Base-by-base conservation (phyloP, 1,139 yeast genomes). In the Pichia sp. region DNA sequence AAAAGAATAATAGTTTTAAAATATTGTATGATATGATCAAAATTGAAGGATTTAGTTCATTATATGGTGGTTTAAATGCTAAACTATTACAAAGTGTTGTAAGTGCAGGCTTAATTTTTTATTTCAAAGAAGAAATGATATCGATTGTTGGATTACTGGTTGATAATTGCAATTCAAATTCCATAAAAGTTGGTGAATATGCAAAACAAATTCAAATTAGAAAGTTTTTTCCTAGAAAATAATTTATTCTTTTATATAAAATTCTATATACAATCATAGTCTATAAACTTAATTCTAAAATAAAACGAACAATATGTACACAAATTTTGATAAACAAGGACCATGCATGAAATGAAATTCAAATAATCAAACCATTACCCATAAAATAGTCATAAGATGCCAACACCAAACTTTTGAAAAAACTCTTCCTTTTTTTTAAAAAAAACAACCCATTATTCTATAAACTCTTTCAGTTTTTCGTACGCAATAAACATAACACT, bases 51-150 rank as follows among this genome's bases (percentile, higher is more conserved):
- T 56, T 85, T 33, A 71, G 71, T 41, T 87, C 92, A 2, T 78
- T 90, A 50, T 89, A 89, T 67, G 80, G 83, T 42, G 97, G 97
- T 1, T 74, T 90, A 53, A 69, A 76, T 41, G 80, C 90, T 43
- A 90, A 90, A 67, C 72, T 90, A 50, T 62, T 82, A 30, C 97
- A 90, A 66, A 81, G 92, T 46, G 87, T 90, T 44, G 63, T 83
- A 48, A 87, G 95, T 37, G 94, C 96, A 6, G 97, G 96, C 1
- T 85, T 90, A 59, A 72, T 90, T 57, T 90, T 90, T 63, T 86
- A 82, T 64, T 89, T 90, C 67, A 90, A 90, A 68, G 97, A 90
- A 63, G 92, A 86, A 64, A 74, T 89, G 53, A 74, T 81, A 48
- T 57, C 64, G 4, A 69, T 79, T n/a, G 71, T 78, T 46, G 46